Evolutionary conservation across 768 basidiomycete species (phyloP).

Genomic region (Multifurca ochricompacta): DNA sequence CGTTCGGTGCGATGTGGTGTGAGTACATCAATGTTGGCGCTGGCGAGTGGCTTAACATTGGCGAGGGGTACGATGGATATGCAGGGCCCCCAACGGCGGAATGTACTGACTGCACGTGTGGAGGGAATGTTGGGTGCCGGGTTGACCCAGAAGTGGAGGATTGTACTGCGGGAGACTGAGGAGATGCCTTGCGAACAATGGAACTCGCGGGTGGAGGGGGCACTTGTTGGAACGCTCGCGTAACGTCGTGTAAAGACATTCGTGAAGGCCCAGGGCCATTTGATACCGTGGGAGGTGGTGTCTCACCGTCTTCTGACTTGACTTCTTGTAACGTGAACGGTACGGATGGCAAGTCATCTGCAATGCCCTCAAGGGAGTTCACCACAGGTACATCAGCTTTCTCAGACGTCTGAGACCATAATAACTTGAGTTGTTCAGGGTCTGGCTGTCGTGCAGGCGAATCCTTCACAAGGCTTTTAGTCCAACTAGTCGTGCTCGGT

Average conservation of each 20-base stretch:
- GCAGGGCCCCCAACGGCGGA: conserved; percentile 27
- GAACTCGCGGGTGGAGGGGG: conserved; percentile 50
- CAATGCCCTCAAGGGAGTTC: conserved; percentile 79
- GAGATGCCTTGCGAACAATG: conserved; percentile 37
- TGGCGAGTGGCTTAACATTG: conserved; percentile 68
- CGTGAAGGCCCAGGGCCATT: conserved; percentile 45
- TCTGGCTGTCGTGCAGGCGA: conserved; percentile 62
- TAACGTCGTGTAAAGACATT: conserved; percentile 77
- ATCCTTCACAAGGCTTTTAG: conserved; percentile 57
- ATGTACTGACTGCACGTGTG: conserved; percentile 19
- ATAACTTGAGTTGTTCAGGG: conserved; percentile 77
- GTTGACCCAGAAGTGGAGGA: conserved; percentile 3
- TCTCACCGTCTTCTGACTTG: conserved; percentile 79
- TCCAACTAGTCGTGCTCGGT: conserved; percentile 46
- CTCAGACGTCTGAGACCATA: conserved; percentile 75
- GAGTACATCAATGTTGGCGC: conserved; percentile 61
- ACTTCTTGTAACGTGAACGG: conserved; percentile 80
- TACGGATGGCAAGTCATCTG: conserved; percentile 71
- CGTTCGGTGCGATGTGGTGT: conserved; percentile 50
- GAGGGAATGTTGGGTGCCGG: conserved; percentile 15
- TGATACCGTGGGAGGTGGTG: conserved; percentile 57
- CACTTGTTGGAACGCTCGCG: conserved; percentile 81
- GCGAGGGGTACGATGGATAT: conserved; percentile 55
- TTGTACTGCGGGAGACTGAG: conserved; percentile 35
- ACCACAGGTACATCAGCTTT: conserved; percentile 57